A percentile compares a stretch with the other conserved stretches of the same genome.
Evolutionary conservation across 2,329 filamentous ascomycete genomes (phyloP).

Genomic region (Leptosphaerulina australis): DNA sequence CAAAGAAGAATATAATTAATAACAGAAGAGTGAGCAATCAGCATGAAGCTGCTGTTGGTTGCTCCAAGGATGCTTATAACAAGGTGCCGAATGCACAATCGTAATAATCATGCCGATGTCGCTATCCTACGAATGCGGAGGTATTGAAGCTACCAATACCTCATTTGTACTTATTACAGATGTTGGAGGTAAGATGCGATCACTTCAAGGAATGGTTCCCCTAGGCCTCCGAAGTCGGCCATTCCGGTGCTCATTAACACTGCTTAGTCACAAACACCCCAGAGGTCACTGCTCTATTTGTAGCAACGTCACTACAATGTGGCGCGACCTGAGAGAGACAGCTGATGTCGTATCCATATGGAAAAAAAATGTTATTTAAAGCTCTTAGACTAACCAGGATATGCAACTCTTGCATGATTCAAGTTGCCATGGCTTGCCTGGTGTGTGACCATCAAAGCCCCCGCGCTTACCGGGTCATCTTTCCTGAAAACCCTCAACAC

Average conservation of each 20-base stretch:
- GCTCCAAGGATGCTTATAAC: neutral
- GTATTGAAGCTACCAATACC: neutral
- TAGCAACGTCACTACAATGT: too few relatives aligned
- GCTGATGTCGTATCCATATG: too few relatives aligned
- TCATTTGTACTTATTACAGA: neutral
- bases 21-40: neutral
- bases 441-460: too few relatives aligned
- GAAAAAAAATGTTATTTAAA: too few relatives aligned
- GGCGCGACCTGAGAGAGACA: too few relatives aligned
- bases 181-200: neutral
- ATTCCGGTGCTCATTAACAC: conserved; percentile 7
- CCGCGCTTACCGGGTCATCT: too few relatives aligned
- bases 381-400: too few relatives aligned
- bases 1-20: neutral
- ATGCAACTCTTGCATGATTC: too few relatives aligned
- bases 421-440: too few relatives aligned
- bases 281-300: too few relatives aligned
- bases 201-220: conserved; percentile 6
- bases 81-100: neutral
- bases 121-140: conserved; percentile 13
- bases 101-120: conserved; percentile 2
- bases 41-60: neutral
- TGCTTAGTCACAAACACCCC: conserved; percentile 3
- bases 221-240: conserved; percentile 11
- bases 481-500: too few relatives aligned